phyloP scores from a whole-genome alignment of 257 asterid species.

The Solanum chilense region DNA sequence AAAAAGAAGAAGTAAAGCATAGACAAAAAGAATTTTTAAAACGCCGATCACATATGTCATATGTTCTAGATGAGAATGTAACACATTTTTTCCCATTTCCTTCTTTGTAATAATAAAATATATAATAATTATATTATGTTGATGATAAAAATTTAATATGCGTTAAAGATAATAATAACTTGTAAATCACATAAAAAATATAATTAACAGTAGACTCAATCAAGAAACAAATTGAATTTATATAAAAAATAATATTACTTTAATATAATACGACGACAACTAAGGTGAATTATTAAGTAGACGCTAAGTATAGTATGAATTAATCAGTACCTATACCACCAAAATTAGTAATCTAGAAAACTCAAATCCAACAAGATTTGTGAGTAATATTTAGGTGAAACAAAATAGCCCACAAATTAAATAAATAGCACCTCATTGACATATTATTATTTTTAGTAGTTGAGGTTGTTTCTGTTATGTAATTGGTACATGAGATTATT shows the following conservation, averaged over 20 bases:
- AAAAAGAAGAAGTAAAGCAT: neutral
- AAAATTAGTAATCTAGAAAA: neutral
- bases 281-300: neutral
- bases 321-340: neutral
- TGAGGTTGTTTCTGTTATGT: neutral
- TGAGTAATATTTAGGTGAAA: neutral
- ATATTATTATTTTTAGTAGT: neutral
- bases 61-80: neutral
- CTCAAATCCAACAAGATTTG: neutral
- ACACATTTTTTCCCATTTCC: neutral
- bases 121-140: too few species aligned
- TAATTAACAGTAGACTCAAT: neutral
- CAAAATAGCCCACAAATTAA: neutral
- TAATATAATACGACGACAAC: neutral
- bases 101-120: neutral
- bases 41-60: neutral
- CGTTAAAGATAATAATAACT: neutral
- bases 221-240: neutral
- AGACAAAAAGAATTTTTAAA: neutral
- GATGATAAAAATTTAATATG: neutral
- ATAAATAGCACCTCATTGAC: neutral
- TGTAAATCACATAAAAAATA: neutral
- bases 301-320: neutral
- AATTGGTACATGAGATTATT: neutral
- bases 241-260: neutral